These are phyloP conservation scores for Wallacemonas sp. DNA, from an alignment of 208 protist species.

Conservation along the genomic window DNA sequence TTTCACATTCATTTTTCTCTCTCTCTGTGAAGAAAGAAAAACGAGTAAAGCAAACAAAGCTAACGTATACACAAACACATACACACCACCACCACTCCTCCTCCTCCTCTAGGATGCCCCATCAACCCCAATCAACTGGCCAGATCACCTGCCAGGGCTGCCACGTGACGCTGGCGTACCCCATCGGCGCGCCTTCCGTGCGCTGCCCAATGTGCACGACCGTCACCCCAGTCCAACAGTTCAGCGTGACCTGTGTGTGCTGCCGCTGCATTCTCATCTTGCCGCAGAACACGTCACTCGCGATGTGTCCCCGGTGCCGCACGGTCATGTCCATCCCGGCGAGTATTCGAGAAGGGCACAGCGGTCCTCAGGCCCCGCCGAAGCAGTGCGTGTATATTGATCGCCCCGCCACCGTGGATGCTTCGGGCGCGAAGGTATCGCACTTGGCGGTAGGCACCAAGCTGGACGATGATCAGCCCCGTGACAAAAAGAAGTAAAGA, in stretches of 20 bases:
- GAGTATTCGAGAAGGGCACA: conserved; percentile 70
- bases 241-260: conserved; percentile 79
- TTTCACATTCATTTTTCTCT: not conserved
- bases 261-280: conserved; percentile 84
- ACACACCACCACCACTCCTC: too few species aligned
- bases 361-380: conserved; percentile 48
- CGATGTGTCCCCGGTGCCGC: conserved; percentile 84
- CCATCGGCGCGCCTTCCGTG: conserved; percentile 78
- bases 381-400: conserved; percentile 88
- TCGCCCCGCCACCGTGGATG: conserved; percentile 49
- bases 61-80: too few species aligned
- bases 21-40: not conserved
- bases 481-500: conserved; percentile 7
- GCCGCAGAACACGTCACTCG: conserved; percentile 81
- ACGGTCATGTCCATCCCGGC: conserved; percentile 85
- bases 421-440: conserved; percentile 36
- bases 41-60: too few species aligned
- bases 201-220: conserved; percentile 84
- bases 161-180: conserved; percentile 79
- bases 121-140: conserved; percentile 63
- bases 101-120: too few species aligned
- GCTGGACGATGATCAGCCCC: conserved; percentile 56
- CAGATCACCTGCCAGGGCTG: conserved; percentile 81
- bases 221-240: conserved; percentile 81
- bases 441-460: conserved; percentile 74